Evolutionary conservation across 768 basidiomycete genomes (phyloP), one percentile per base, ranked within the genome.

Genomic region (Phlebiopsis flavidoalba): DNA sequence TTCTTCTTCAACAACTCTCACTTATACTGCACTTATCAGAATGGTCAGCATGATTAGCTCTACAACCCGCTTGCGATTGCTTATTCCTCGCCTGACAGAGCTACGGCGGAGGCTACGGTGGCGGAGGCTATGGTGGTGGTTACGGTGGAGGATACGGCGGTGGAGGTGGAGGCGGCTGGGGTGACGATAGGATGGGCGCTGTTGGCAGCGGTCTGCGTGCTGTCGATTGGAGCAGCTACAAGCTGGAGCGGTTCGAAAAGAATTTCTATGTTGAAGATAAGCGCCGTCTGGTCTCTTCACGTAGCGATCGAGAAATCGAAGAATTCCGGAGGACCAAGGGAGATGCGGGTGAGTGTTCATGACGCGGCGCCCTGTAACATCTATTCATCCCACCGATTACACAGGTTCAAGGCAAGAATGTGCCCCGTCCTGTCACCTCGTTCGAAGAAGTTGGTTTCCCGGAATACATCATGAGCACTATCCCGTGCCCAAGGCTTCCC

Each of bases 391-490:
- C 26, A 3, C 2, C 26, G 26, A 31, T 6, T 31, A 6, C 36
- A 10, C 67, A 95, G 89, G 85, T 95, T 61, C 91, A 93, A 82
- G 97, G 97, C 35, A 85, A 84, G 54, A 79, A 82, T 67, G 85
- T 98, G 14, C 95, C 97, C 31, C 82, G 93, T 69, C 97, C 97
- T 17, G 87, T 98, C 59, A 85, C 87, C 54, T 82, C 85, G 45
- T 99, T 99, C 72, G 95, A 98, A 58, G 96, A 99, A 76, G 86
- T 86, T 67, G 95, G 90, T 53, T 98, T 98, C 76, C 97, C 97
- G 10, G 93, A 96, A 67, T 98, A 98, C 75, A 83, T 99, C 62
- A 87, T 98, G 87, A 76, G 84, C 56, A 92, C 96, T 54, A 95
- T 99, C 73, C n/a, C 88, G 84, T 61, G 91, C 93, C 10, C 94